Evolutionary conservation across 176 grass and related monocot genomes (phyloP), one percentile per base, ranked within the genome.

Genomic region (Triticum turgidum): DNA sequence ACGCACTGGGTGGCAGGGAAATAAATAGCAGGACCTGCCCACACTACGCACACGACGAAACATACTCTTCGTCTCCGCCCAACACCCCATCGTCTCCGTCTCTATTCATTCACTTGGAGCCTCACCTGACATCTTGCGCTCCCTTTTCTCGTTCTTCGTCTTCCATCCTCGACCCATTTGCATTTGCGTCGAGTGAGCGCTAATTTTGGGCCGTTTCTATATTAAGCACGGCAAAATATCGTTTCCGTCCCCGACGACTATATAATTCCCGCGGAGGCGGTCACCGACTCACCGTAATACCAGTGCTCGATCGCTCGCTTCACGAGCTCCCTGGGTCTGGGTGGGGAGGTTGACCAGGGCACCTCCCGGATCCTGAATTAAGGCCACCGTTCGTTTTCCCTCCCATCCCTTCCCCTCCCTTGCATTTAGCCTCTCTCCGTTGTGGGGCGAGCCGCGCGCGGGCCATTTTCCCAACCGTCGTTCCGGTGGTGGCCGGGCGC

Each of bases 331-430:
- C 52, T 82, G 52, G 29, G 54, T 59, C 51, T 59, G 54, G 54
- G 54, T 21, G 38, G 45, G 44, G 64, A 65, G 64, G 82, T 91
- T 88, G 86, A 91, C 90, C 89, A 70, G 51, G 76, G 81, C 82
- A 63, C 82, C 49, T 76, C 37, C 76, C 61, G 70, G 90, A 85
- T 88, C 90, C 78, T 91, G 71, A 91, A 82, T 82, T 88, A 82
- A 88, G 86, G 82, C 82, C 90, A 85, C 86, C 82, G 85, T 51
- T 88, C 86, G 82, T 91, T 91, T 73, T 47, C 61, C 54, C 20
- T 85, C 75, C 34, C 22, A 29, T 32, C 74, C 82, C 27, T 80
- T 51, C 10, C 9, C 11, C 18, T 65, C 42, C 80, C 65, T 83
- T 24, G 61, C 79, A 80, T 87, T 85, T 85, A 86, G 88, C 80